Percentiles rank a stretch among this genome's conserved stretches.
Conservation (phyloP, 192 early-diverging fungal genomes). For the Phlyctochytrium bullatum region DNA sequence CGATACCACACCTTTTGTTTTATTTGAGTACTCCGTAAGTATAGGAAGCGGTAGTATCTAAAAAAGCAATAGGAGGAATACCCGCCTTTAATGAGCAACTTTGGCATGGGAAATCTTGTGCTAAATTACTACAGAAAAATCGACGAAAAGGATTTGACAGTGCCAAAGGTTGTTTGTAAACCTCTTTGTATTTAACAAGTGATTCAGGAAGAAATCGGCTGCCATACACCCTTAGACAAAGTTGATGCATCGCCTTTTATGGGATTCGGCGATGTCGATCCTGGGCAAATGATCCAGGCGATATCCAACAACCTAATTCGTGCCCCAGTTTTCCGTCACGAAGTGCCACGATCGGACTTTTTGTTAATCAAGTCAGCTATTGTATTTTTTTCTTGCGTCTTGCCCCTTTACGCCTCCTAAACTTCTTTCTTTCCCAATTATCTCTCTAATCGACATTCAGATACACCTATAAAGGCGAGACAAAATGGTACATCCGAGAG, state of each 20-base stretch:
- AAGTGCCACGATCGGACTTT: slow-evolving; percentile 73
- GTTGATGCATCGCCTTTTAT: slow-evolving; percentile 92
- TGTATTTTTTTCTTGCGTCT: not conserved
- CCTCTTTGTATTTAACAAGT: not conserved
- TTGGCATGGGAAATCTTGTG: slow-evolving; percentile 92
- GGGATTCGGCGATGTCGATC: slow-evolving; percentile 90
- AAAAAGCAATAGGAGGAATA: slow-evolving; percentile 82
- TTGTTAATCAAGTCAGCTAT: slow-evolving; percentile 76
- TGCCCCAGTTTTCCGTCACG: slow-evolving; percentile 85
- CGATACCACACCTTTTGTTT: slow-evolving; percentile 75
- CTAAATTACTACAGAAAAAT: slow-evolving; percentile 95
- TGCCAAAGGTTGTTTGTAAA: not conserved
- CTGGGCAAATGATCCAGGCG: slow-evolving; percentile 83
- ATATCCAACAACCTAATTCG: slow-evolving; percentile 94
- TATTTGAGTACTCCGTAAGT: slow-evolving; percentile 84
- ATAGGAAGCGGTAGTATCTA: not conserved
- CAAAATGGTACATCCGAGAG: slow-evolving; percentile 83
- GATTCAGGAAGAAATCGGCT: slow-evolving; percentile 69
- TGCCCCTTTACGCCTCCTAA: not conserved
- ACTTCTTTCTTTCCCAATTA: slow-evolving; percentile 4
- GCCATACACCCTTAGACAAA: slow-evolving; percentile 79
- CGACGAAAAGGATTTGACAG: slow-evolving; percentile 71
- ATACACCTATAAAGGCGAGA: slow-evolving; percentile 72
- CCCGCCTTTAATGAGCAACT: slow-evolving; percentile 86
- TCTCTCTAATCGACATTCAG: slow-evolving; percentile 16